These are phyloP conservation scores for Thielaviopsis populi DNA, from an alignment of 2,329 filamentous ascomycete genomes.

Conservation along the genomic window DNA sequence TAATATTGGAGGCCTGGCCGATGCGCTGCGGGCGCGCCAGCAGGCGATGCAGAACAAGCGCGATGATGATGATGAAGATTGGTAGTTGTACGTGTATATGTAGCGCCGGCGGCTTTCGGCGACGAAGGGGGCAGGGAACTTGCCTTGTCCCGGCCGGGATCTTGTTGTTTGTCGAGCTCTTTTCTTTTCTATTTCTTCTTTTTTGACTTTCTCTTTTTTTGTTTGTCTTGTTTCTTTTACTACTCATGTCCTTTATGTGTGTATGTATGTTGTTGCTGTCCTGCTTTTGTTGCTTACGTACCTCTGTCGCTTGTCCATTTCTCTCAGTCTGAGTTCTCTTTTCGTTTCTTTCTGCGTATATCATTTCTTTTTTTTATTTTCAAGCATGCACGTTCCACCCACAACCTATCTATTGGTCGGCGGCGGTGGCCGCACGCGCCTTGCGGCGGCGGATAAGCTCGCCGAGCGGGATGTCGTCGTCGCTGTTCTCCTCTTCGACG, in stretches of 20 bases:
- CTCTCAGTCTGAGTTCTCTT: no score
- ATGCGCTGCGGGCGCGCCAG: slow-evolving; percentile 63
- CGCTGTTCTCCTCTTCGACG: slow-evolving; percentile 52
- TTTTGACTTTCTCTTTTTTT: slow-evolving; percentile 18
- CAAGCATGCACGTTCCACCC: no score
- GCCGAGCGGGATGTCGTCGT: slow-evolving; percentile 52
- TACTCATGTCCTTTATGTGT: no score
- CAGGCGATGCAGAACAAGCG: slow-evolving; percentile 58
- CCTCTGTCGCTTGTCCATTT: no score
- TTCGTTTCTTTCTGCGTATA: no score
- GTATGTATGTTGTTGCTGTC: no score
- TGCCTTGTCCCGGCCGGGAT: neutral
- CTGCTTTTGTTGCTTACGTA: no score
- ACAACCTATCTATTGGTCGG: slow-evolving; percentile 20
- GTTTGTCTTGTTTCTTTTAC: slow-evolving; percentile 18
- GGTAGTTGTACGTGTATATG: slow-evolving; percentile 29
- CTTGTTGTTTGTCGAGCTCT: slow-evolving; percentile 18
- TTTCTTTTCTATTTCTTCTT: slow-evolving; percentile 20
- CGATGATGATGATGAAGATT: slow-evolving; percentile 57
- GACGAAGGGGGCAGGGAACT: neutral
- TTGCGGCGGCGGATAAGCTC: slow-evolving; percentile 48
- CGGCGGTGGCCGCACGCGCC: slow-evolving; percentile 23
- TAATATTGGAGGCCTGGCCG: slow-evolving; percentile 59
- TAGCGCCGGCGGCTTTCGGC: no score
- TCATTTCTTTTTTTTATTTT: no score